Percentiles rank a stretch among this genome's conserved stretches.
Evolutionary conservation across 2,329 filamentous ascomycete genomes (phyloP).

Genomic region (Thermoascus crustaceus): DNA sequence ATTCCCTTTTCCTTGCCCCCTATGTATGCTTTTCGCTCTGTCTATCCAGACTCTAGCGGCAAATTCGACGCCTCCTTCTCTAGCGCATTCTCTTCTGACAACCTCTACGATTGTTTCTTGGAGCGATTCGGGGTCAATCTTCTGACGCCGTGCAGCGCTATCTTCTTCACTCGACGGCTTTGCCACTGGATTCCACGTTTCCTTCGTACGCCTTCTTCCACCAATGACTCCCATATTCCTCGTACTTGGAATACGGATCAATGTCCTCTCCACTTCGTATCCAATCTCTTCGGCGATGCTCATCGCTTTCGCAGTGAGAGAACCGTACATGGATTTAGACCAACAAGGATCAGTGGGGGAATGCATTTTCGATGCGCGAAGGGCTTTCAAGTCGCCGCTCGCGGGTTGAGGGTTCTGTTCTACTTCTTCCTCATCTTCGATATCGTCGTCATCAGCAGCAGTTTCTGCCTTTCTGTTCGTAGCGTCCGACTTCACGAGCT

Average conservation of each 20-base stretch:
- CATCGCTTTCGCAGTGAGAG: constrained; percentile 70
- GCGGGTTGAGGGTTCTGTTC: constrained; percentile 21
- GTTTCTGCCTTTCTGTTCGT: constrained; percentile 25
- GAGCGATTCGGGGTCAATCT: constrained; percentile 49
- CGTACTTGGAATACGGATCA: constrained; percentile 86
- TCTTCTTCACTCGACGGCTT: constrained; percentile 19
- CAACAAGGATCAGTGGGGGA: constrained; percentile 23
- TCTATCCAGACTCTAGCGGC: constrained; percentile 46
- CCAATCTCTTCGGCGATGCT: constrained; percentile 63
- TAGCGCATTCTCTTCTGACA: constrained; percentile 46
- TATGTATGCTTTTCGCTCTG: constrained; percentile 41
- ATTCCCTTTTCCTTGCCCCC: constrained; percentile 36
- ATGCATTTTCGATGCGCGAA: constrained; percentile 30
- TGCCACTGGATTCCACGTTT: constrained; percentile 16
- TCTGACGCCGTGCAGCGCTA: constrained; percentile 40
- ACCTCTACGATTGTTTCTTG: constrained; percentile 54
- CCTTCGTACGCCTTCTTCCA: constrained; percentile 31
- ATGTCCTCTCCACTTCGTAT: constrained; percentile 70
- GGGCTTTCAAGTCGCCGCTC: constrained; percentile 33
- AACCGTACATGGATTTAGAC: constrained; percentile 66
- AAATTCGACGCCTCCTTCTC: constrained; percentile 36
- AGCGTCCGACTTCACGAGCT: constrained; percentile 27
- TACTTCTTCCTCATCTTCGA: constrained; percentile 4
- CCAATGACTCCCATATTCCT: constrained; percentile 78
- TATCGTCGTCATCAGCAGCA: neutral